Base-by-base conservation (phyloP, 2,329 filamentous ascomycete genomes). In the Raffaelea ambrosiae region DNA sequence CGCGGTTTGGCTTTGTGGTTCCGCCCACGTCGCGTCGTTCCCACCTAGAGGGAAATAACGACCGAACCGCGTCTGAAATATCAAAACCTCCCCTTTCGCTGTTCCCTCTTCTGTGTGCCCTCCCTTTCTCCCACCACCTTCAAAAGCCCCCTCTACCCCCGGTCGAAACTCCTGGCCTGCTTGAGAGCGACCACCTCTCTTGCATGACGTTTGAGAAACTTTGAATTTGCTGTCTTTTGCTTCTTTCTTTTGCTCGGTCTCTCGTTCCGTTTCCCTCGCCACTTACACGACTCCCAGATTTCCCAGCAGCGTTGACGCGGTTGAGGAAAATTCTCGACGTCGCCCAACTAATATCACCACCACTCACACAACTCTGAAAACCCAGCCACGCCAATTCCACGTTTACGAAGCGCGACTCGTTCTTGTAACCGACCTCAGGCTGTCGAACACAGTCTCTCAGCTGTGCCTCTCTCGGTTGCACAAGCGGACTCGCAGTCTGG, bases 11-110 rank as follows among this genome's bases (percentile, higher is more conserved):
- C 26, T 47, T 39, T 21, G 31, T 43, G 36, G 26, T 41, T 26
- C 23, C 40, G 47, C 44, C 42, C 33, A 42, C 23, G 33, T 41
- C 53, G 53, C 53, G 53, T 55, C 50, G 53, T 49, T 44, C 50
- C 51, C 53, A 53, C 53, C 49, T 43, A 20, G 43, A 50, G 44
- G 47, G 49, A 53, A 53, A 51, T 45, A 48, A 51, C 46, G 46
- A 51, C 36, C 40, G n/a, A 42, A 51, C 54, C 52, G 52, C 54
- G 52, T 53, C 50, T 56, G 48, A 52, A 54, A 51, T 50, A 50
- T 43, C 43, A 26, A 49, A 41, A 43, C 40, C 48, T 41, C 52
- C 53, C 53, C 46, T 47, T 40, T 40, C n/a, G n/a, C n/a, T n/a
- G n/a, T n/a, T n/a, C n/a, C 43, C 43, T 47, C 18, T 38, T n/a